Evolutionary conservation across 2,329 filamentous ascomycete species (phyloP), one percentile per base, ranked within the genome.

Genomic region (Cladophialophora immunda): DNA sequence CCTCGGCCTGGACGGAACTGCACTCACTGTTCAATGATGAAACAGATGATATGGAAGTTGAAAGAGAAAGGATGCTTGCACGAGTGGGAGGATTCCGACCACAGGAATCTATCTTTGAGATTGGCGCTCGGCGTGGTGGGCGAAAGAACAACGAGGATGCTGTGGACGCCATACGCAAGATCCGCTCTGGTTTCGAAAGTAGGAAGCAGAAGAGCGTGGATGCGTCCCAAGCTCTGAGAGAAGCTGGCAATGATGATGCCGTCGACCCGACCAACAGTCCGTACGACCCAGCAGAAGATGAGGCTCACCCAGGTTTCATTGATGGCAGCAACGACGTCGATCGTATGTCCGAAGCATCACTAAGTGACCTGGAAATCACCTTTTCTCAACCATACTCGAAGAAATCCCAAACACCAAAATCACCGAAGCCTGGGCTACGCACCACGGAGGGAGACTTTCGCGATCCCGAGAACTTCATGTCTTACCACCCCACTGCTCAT

Each of bases 71-170:
- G 58, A 97, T 99, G 92, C 83, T 99, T 32, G 92, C 93, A 34
- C 88, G 90, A 66, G 92, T 99, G 65, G 94, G 92, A 73, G 90
- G 91, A 1, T 99, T 95, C 81, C 88, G 92, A 73, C 95, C 96
- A 0, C 85, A 90, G 52, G 95, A 99, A 79, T 98, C 94, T 0
- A 92, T 99, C n/a, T 99, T 99, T 73, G 95, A 99, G 78, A 90
- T 97, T 69, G 91, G 92, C 70, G 92, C 92, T 6, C 88, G 90
- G 72, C 87, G 89, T 68, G 90, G 89, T 45, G 90, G 91, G 71
- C 84, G 85, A 91, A 75, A 86, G 90, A 74, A 87, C 87, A 76
- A 90, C 85, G 77, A 93, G 90, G 67, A 90, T 85, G 62, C 89
- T 84, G 54, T 88, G 81, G 76, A 85, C 53, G 80, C 79, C 8